These are phyloP conservation scores for Haberlea rhodopensis DNA, from an alignment of 257 asterid species.

Conservation along the genomic window DNA sequence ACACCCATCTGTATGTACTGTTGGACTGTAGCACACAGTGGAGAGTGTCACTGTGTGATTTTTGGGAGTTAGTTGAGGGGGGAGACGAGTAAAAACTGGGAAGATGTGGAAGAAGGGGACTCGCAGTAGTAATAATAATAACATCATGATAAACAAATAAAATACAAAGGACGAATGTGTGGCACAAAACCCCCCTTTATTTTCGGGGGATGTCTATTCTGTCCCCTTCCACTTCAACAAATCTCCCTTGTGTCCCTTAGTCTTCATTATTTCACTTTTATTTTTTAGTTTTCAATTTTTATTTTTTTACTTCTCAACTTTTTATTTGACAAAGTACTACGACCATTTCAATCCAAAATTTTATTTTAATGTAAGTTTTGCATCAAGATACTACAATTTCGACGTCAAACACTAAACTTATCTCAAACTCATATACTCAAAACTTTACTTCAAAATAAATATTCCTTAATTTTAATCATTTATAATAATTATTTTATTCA, in stretches of 20 bases:
- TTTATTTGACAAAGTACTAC: no score
- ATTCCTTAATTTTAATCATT: no score
- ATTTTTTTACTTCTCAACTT: no score
- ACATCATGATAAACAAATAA: conserved; percentile 4
- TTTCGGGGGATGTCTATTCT: conserved; percentile 93
- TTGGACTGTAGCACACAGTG: conserved; percentile 26
- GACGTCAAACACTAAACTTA: no score
- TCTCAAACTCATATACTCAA: no score
- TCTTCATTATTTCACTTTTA: conserved; percentile 26
- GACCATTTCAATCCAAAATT: no score
- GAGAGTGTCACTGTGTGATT: conserved; percentile 27
- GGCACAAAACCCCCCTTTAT: conserved; percentile 65
- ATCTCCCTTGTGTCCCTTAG: conserved; percentile 64
- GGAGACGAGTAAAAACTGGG: conserved; percentile 28
- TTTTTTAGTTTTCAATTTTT: no score
- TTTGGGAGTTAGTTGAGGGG: conserved; percentile 47
- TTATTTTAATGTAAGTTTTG: no score
- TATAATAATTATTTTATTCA: no score
- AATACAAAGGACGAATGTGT: not conserved
- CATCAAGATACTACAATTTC: no score
- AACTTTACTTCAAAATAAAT: no score
- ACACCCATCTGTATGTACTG: conserved; percentile 32
- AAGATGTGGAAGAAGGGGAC: not conserved
- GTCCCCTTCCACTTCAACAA: conserved; percentile 75
- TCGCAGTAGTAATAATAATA: not conserved